Evolutionary conservation across 208 protist genomes (phyloP).

Genomic region (Trypanosoma platydactyli): DNA sequence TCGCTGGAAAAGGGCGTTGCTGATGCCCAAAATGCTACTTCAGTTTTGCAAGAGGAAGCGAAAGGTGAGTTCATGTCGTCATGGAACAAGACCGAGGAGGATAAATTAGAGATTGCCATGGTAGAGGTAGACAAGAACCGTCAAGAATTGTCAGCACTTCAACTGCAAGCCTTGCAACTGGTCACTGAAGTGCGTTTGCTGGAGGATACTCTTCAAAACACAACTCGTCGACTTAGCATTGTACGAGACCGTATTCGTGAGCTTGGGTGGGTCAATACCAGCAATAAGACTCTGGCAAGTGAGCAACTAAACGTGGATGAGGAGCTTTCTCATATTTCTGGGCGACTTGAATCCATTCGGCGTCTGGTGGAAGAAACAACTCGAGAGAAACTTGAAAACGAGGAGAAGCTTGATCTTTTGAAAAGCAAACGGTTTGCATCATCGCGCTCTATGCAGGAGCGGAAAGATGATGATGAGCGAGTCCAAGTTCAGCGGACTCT

Average conservation of each 20-base stretch:
- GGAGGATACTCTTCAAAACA: conserved; percentile 68
- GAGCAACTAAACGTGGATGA: conserved; percentile 60
- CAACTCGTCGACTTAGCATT: conserved; percentile 49
- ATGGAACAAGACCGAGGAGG: conserved; percentile 68
- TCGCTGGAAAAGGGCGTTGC: conserved; percentile 47
- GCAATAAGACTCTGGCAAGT: conserved; percentile 28
- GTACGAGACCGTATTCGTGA: conserved; percentile 64
- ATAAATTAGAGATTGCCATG: conserved; percentile 59
- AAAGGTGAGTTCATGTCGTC: conserved; percentile 61
- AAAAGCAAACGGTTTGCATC: conserved; percentile 36
- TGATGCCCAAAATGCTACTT: conserved; percentile 33
- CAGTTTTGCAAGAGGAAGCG: conserved; percentile 46
- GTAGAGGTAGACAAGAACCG: conserved; percentile 42
- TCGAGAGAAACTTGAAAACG: conserved; percentile 44
- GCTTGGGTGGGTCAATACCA: conserved; percentile 53
- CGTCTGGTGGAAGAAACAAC: conserved; percentile 36
- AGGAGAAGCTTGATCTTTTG: conserved; percentile 50
- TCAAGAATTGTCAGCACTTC: conserved; percentile 34
- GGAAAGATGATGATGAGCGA: conserved; percentile 57
- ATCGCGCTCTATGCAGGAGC: conserved; percentile 53
- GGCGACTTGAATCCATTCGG: conserved; percentile 48
- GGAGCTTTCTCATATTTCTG: conserved; percentile 45
- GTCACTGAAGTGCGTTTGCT: conserved; percentile 68
- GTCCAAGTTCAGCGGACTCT: conserved; percentile 64
- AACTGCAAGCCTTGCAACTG: conserved; percentile 50